Base-by-base conservation (phyloP, 202 grass and related monocot genomes). In the Dendrocalamus latiflorus region DNA sequence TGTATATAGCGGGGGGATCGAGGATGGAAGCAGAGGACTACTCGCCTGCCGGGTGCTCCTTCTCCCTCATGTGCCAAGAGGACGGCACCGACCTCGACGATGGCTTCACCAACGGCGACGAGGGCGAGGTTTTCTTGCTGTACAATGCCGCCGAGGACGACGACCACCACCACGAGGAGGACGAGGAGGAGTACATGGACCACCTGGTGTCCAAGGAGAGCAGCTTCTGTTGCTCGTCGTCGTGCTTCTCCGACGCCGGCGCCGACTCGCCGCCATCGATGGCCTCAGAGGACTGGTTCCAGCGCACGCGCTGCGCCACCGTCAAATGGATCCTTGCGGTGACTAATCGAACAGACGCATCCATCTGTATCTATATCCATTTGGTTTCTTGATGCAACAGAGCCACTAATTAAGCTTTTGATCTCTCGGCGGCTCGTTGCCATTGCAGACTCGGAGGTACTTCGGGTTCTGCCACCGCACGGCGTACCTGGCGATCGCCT, bases 31-130 rank as follows among this genome's bases (percentile, higher is more conserved):
- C 69, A 63, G 81, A 65, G 71, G 89, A 89, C 75, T 76, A 55
- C 65, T 64, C 59, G 9, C 34, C 48, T 6, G 36, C 57, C 59
- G 81, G 20, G 17, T 88, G 81, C 83, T 80, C 85, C 65, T 39
- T 86, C 54, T 95, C 93, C 26, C 85, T 96, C 80, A 86, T 84
- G 69, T 96, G 93, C 84, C 86, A 93, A 38, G 91, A 96, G 69
- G 81, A 96, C 53, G 62, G 88, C 86, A 24, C 76, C 42, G 84
- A 87, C 63, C 77, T 96, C 65, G 83, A 68, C 34, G 81, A 37
- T 48, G 43, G 42, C 72, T 24, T 69, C 67, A 2, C 38, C 15
- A 69, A 42, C 4, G 17, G 43, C 54, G 75, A 36, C 8, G 75
- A 10, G 13, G 76, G 38, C 8, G 4, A 54, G 43, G 20, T 74